Evolutionary conservation across 179 eudicot species (phyloP).

Genomic region (Spergularia azorica): DNA sequence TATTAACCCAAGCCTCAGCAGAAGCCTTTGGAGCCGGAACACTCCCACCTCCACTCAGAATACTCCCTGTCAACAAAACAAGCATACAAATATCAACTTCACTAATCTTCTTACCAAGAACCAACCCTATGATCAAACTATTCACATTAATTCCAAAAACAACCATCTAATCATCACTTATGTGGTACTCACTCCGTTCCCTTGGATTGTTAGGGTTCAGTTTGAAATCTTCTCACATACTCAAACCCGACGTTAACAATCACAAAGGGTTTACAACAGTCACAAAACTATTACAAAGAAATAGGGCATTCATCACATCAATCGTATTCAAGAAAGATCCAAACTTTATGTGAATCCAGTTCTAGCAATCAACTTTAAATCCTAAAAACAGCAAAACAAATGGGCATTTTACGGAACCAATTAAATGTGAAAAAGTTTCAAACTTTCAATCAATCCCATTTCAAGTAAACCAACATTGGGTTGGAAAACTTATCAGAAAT

Average conservation of each 20-base stretch:
- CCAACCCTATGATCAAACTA: background rate
- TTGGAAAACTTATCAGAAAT: background rate
- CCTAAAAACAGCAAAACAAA: background rate
- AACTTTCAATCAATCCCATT: background rate
- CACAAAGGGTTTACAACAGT: background rate
- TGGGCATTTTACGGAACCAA: background rate
- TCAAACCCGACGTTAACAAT: no score
- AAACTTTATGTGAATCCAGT: background rate
- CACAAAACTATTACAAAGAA: background rate
- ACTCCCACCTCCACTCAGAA: constrained; percentile 80
- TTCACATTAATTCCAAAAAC: constrained; percentile 9
- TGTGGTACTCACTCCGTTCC: no score
- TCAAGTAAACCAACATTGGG: background rate
- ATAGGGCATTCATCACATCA: background rate
- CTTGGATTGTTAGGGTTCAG: no score
- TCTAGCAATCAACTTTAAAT: background rate
- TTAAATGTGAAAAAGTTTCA: background rate
- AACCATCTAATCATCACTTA: background rate
- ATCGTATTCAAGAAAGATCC: background rate
- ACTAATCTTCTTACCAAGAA: background rate
- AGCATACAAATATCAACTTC: background rate
- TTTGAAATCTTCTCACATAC: no score
- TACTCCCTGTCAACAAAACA: constrained; percentile 44
- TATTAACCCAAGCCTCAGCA: constrained; percentile 56
- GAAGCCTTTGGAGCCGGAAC: constrained; percentile 58